Evolutionary conservation across 2,329 filamentous ascomycete species (phyloP), one percentile per base, ranked within the genome.

Genomic region (Pseudonectria foliicola): DNA sequence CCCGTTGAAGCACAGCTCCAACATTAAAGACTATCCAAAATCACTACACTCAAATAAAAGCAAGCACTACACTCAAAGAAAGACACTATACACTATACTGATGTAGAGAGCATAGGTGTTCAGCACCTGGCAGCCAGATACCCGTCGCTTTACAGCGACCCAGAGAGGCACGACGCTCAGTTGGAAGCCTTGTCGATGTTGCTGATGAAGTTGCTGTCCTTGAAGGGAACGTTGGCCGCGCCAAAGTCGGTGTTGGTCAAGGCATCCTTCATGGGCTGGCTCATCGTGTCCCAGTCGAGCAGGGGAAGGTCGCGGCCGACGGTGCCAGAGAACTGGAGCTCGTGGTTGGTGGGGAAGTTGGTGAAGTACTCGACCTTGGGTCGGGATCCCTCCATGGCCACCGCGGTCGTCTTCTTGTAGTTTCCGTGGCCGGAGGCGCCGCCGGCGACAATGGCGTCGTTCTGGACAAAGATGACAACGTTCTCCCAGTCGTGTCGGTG

Each of bases 401-500:
- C 52, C 6, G 29, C 42, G 11, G 34, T 44, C 8, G 48, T 50
- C 31, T 40, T 50, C 34, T 54, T 49, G 49, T 49, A 64, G 25
- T 44, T 39, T n/a, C 62, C 59, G 37, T 66, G 63, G 12, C 47
- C 54, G 3, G 61, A 64, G 3, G 57, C 53, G 10, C 55, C 55
- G 11, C 55, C 49, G 5, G 52, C 61, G n/a, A 57, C 35, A 31
- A 68, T 58, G 11, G 39, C 43, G 11, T 57, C 48, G 0, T 45
- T 49, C 12, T 50, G 37, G 25, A 61, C 34, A 38, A 54, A 63
- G 11, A 65, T 46, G 3, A 65, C 50, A 12, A 48, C 41, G 32
- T 48, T 55, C 43, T 66, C 62, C 61, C 61, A 66, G 43, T 66
- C 63, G 39, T 64, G 58, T 4, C 62, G 58, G 38, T 66, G 62